Percentiles rank a stretch among this genome's conserved stretches.
These are phyloP conservation scores for Solioccasus polychromus DNA, from an alignment of 768 basidiomycete genomes.

Conservation along the genomic window DNA sequence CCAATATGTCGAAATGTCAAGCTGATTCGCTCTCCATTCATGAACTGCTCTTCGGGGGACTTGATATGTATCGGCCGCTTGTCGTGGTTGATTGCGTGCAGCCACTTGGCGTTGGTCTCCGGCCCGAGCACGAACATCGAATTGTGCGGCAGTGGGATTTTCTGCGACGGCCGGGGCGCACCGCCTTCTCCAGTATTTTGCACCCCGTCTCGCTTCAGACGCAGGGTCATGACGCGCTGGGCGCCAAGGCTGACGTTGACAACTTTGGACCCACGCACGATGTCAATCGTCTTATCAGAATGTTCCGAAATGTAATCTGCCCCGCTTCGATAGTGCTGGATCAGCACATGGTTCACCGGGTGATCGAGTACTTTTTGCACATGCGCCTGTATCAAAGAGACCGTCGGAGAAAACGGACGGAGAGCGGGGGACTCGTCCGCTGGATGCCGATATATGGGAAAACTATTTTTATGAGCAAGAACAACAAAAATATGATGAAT, in stretches of 20 bases:
- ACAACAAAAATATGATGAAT: not conserved
- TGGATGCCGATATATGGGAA: constrained; percentile 80
- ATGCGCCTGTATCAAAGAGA: constrained; percentile 58
- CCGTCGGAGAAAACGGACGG: constrained; percentile 64
- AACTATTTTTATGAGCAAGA: constrained; percentile 35
- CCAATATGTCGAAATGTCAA: constrained; percentile 78
- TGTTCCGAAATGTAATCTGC: constrained; percentile 85
- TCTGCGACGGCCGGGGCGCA: constrained; percentile 46
- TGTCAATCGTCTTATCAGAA: constrained; percentile 84
- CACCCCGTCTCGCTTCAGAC: constrained; percentile 53
- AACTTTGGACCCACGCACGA: constrained; percentile 68
- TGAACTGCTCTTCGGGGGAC: constrained; percentile 49
- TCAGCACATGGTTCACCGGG: constrained; percentile 79
- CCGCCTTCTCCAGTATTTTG: constrained; percentile 16
- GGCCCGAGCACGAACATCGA: constrained; percentile 81
- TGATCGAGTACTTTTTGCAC: constrained; percentile 59
- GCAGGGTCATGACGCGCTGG: constrained; percentile 73
- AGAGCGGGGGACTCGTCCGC: constrained; percentile 75
- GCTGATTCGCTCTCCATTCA: constrained; percentile 69
- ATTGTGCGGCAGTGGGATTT: constrained; percentile 74
- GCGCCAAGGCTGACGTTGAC: constrained; percentile 83
- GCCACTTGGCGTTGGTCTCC: constrained; percentile 68
- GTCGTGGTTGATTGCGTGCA: constrained; percentile 76
- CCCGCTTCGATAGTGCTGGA: constrained; percentile 77
- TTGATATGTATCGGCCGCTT: constrained; percentile 60